A percentile compares a stretch with the other conserved stretches of the same genome.
Evolutionary conservation across 495 filamentous ascomycete genomes (phyloP).

Genomic region (Daldinia grandis): DNA sequence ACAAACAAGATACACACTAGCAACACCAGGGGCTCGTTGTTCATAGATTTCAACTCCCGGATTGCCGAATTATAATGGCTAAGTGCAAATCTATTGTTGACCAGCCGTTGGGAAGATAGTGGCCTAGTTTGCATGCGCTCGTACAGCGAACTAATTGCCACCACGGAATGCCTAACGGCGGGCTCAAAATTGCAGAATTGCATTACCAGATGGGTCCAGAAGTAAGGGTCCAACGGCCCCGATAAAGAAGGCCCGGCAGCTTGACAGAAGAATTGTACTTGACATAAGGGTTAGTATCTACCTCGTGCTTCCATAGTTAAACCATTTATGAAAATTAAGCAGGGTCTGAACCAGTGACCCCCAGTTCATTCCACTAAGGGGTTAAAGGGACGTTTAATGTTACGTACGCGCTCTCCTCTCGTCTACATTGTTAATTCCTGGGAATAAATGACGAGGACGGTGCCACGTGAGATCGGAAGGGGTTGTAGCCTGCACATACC

Average conservation of each 20-base stretch:
- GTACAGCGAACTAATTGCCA: constrained; percentile 64
- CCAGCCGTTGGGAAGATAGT: constrained; percentile 35
- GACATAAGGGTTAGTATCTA: background rate
- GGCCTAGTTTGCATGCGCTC: constrained; percentile 41
- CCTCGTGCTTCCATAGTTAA: too few relatives aligned
- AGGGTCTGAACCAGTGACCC: background rate
- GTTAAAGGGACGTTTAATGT: background rate
- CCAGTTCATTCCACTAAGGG: background rate
- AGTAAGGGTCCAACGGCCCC: constrained; percentile 60
- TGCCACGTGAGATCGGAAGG: constrained; percentile 33
- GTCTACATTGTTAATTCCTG: constrained; percentile 26
- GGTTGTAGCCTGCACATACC: constrained; percentile 33
- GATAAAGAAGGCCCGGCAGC: constrained; percentile 58
- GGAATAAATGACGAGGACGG: constrained; percentile 39
- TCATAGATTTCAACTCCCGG: constrained; percentile 48
- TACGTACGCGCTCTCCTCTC: constrained; percentile 51
- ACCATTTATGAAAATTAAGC: background rate
- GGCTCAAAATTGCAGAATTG: constrained; percentile 65
- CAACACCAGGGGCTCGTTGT: constrained; percentile 58
- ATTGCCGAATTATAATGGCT: constrained; percentile 66
- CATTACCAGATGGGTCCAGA: constrained; percentile 65
- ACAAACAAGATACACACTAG: constrained; percentile 67
- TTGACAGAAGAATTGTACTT: constrained; percentile 60
- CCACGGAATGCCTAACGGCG: constrained; percentile 67
- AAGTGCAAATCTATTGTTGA: constrained; percentile 55